Evolutionary conservation across 1,284 basidiomycete species (phyloP).

Genomic region (Pyrrhoderma lamaoense): DNA sequence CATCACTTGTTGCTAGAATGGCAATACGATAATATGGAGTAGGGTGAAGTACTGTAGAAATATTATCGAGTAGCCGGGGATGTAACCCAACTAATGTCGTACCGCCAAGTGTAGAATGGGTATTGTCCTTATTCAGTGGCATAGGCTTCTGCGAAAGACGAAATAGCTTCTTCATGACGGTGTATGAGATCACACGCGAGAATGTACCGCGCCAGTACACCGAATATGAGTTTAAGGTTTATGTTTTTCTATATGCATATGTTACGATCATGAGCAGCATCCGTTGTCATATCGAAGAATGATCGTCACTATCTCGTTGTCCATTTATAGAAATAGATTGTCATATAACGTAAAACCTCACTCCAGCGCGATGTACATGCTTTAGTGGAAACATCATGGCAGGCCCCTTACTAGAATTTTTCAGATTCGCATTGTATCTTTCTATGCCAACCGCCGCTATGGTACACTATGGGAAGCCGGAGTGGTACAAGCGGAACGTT

Average conservation of each 20-base stretch:
- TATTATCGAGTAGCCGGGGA: conserved; percentile 41
- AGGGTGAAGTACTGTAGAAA: conserved; percentile 65
- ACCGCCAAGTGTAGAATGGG: neutral
- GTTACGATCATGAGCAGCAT: too few species aligned
- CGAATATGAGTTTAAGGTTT: too few species aligned
- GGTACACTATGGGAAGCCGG: conserved; percentile 83
- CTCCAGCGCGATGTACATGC: too few species aligned
- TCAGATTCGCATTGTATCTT: conserved; percentile 85
- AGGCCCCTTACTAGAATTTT: conserved; percentile 78
- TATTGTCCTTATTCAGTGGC: neutral
- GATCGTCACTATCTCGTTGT: too few species aligned
- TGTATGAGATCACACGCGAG: too few species aligned
- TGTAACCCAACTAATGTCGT: conserved; percentile 32
- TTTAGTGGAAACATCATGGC: conserved; percentile 42
- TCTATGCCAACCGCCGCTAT: conserved; percentile 82
- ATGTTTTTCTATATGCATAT: too few species aligned
- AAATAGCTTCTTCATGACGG: conserved; percentile 15
- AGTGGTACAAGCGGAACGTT: conserved; percentile 80
- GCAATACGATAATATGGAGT: conserved; percentile 62
- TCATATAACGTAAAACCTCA: too few species aligned
- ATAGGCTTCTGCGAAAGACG: conserved; percentile 3
- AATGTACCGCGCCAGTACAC: too few species aligned
- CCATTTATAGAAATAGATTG: too few species aligned
- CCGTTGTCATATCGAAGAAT: too few species aligned
- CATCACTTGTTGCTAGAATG: conserved; percentile 48